Evolutionary conservation across 1,284 basidiomycete species (phyloP).

Genomic region (Cryptococcus floricola): DNA sequence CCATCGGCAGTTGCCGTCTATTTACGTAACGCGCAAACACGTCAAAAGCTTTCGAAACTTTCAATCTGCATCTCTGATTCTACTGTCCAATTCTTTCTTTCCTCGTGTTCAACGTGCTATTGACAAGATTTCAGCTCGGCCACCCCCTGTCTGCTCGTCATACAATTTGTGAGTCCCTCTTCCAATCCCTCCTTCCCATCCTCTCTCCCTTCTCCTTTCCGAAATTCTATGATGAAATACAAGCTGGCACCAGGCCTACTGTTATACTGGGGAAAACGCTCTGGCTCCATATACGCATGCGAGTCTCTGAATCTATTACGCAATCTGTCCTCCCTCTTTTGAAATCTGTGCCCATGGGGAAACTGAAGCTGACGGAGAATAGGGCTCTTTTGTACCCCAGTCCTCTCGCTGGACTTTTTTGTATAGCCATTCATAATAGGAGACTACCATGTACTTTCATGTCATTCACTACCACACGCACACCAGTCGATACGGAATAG

Average conservation of each 20-base stretch:
- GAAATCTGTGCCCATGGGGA: neutral
- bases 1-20: no score
- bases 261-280: slow-evolving; percentile 22
- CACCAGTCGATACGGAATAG: no score
- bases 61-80: no score
- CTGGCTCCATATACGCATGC: slow-evolving; percentile 23
- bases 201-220: neutral
- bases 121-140: neutral
- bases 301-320: slow-evolving; percentile 26
- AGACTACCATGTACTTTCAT: no score
- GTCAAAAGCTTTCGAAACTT: no score
- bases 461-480: no score
- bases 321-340: neutral
- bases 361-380: neutral
- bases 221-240: slow-evolving; percentile 27
- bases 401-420: no score
- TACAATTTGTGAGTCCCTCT: neutral
- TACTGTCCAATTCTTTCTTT: neutral
- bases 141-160: neutral
- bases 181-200: neutral
- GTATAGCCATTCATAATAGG: no score
- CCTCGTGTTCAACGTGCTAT: neutral
- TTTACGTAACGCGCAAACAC: no score
- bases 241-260: slow-evolving; percentile 47
- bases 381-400: neutral